phyloP scores from a whole-genome alignment of 495 filamentous ascomycete species.

The Lasiosphaeria miniovina region DNA sequence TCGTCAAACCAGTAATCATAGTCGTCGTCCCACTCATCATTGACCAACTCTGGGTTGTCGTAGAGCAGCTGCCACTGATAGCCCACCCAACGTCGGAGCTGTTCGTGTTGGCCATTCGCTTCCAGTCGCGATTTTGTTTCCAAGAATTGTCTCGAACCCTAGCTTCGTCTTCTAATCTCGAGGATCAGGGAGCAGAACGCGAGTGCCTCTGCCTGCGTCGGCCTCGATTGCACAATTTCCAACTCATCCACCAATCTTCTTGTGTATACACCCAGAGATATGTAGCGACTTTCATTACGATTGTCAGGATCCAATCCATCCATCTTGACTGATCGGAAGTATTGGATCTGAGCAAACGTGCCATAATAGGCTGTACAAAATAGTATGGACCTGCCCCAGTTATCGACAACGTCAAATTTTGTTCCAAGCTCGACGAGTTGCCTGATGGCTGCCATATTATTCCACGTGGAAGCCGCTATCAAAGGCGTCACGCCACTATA shows the following conservation, averaged over 20 bases:
- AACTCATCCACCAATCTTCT: neutral
- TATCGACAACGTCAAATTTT: neutral
- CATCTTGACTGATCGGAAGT: neutral
- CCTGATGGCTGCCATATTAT: neutral
- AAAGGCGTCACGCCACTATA: neutral
- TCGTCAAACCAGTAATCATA: neutral
- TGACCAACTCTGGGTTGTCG: neutral
- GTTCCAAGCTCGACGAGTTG: neutral
- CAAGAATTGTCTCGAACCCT: slow-evolving; percentile 3
- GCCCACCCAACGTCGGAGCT: slow-evolving; percentile 4
- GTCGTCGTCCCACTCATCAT: neutral
- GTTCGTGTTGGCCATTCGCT: neutral
- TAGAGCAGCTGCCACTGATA: slow-evolving; percentile 1
- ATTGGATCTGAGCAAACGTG: neutral
- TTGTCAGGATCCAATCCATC: neutral
- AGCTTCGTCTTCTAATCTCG: slow-evolving; percentile 4
- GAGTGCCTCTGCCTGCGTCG: slow-evolving; percentile 3
- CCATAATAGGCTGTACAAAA: neutral
- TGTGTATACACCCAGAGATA: neutral
- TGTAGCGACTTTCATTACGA: neutral
- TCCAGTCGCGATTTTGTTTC: neutral
- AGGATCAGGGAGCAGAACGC: slow-evolving; percentile 2
- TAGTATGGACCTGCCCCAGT: neutral
- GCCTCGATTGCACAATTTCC: no score
- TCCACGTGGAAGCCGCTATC: neutral